Evolutionary conservation across 1,284 basidiomycete species (phyloP).

Genomic region (Heliocybe sulcata): DNA sequence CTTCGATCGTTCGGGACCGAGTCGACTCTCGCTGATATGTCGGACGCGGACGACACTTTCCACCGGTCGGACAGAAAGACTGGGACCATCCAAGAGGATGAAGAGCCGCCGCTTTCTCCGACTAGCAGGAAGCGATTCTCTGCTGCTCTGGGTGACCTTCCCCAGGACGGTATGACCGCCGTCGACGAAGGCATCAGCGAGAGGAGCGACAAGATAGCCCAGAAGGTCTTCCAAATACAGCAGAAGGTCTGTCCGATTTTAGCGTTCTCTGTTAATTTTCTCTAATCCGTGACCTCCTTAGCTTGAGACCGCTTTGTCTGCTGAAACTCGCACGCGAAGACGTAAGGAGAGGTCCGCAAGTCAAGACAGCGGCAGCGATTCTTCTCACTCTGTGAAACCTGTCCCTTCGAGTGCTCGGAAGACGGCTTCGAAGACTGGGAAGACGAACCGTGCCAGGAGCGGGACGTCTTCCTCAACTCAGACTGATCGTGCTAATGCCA

Average conservation of each 20-base stretch:
- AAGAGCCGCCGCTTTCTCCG: slow-evolving; percentile 37
- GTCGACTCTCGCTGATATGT: slow-evolving; percentile 65
- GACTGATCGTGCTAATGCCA: slow-evolving; percentile 18
- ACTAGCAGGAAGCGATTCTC: slow-evolving; percentile 64
- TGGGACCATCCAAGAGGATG: slow-evolving; percentile 46
- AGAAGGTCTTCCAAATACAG: slow-evolving; percentile 78
- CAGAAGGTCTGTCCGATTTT: slow-evolving; percentile 48
- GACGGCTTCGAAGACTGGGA: slow-evolving; percentile 7
- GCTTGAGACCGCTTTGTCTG: slow-evolving; percentile 65
- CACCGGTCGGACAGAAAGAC: slow-evolving; percentile 35
- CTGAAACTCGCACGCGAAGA: slow-evolving; percentile 35
- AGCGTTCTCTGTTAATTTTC: neutral
- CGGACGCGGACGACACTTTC: slow-evolving; percentile 29
- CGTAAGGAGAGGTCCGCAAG: slow-evolving; percentile 32
- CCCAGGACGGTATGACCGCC: slow-evolving; percentile 72
- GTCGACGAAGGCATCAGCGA: slow-evolving; percentile 78
- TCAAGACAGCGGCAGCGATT: slow-evolving; percentile 43
- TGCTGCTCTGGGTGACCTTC: slow-evolving; percentile 46
- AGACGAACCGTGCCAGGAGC: slow-evolving; percentile 31
- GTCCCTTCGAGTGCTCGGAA: slow-evolving; percentile 1
- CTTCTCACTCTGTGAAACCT: slow-evolving; percentile 15
- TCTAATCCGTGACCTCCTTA: slow-evolving; percentile 19
- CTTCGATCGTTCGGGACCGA: slow-evolving; percentile 68
- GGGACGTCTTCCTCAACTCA: slow-evolving; percentile 38
- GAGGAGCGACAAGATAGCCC: slow-evolving; percentile 76